Evolutionary conservation across 371 early-diverging fungal species (phyloP), one percentile per base, ranked within the genome.

Genomic region (Syncephalastrum sp.): DNA sequence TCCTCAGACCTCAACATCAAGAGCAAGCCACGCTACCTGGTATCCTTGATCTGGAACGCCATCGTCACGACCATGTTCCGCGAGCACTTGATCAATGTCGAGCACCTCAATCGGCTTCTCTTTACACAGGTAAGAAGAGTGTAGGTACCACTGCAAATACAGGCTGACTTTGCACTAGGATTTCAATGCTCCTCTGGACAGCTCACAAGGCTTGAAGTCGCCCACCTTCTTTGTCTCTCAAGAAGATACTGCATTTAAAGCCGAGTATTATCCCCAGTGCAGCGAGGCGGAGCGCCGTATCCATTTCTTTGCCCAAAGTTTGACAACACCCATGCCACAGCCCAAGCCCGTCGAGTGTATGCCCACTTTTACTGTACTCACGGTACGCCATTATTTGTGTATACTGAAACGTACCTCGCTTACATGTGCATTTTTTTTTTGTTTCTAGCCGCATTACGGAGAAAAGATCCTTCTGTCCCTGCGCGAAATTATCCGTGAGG

Each of bases 31-130:
- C 91, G 89, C 67, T 81, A 85, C 5, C 70, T 91, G 3, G 89
- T 90, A 60, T 90, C 92, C 10, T 89, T 91, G 60, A 77, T 94
- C 25, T 95, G 94, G 94, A 94, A 95, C 61, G 88, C 93, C 0
- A 86, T 95, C 53, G 87, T 93, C 14, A 85, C 91, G 38, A 84
- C 91, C 29, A 90, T 95, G 92, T 94, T 89, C 60, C 81, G 89
- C 17, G 94, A 93, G 56, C 92, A 93, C 69, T 70, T 90, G 23
- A 70, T 95, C 25, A 89, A 92, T 0, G 83, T 86, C 13, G 90
- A 92, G 51, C 89, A 89, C 57, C 85, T 91, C 5, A 86, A 91
- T 53, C 79, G 85, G 53, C 73, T 94, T 59, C 69, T 93, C 3
- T 95, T 92, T 65, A 87, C 88, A 67, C 87, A 91, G 70, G 90